phyloP scores from a whole-genome alignment of 2,329 filamentous ascomycete species.

The Phaeosphaeria sp. region DNA sequence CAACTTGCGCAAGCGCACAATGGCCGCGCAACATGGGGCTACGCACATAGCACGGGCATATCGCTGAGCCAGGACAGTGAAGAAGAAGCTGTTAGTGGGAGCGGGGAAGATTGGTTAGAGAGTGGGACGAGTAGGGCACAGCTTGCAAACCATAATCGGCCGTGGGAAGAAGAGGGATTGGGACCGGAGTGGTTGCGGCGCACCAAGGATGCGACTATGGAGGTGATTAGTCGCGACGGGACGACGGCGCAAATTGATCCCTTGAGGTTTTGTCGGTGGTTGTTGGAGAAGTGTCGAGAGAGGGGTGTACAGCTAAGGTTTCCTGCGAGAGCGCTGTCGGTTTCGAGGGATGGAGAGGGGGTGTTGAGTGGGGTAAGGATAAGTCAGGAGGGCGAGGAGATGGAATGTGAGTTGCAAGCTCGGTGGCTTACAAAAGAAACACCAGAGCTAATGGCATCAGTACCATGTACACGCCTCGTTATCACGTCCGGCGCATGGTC shows the following conservation, averaged over 20 bases:
- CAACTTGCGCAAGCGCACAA: conserved; percentile 66
- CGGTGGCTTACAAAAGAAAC: no score
- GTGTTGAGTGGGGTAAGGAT: conserved; percentile 59
- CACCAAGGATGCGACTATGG: conserved; percentile 61
- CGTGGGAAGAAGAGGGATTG: conserved; percentile 29
- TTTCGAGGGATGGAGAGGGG: conserved; percentile 59
- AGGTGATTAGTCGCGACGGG: conserved; percentile 66
- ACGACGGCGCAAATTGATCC: conserved; percentile 75
- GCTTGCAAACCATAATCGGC: conserved; percentile 51
- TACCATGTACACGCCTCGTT: conserved; percentile 70
- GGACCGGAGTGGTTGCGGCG: conserved; percentile 66
- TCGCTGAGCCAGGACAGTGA: conserved; percentile 60
- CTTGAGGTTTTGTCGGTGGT: conserved; percentile 67
- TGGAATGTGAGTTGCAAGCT: conserved; percentile 12
- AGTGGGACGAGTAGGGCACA: conserved; percentile 69
- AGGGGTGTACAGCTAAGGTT: conserved; percentile 71
- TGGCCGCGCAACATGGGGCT: conserved; percentile 66
- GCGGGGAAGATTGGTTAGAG: conserved; percentile 69
- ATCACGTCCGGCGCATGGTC: conserved; percentile 77
- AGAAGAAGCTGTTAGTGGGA: conserved; percentile 49
- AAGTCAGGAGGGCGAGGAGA: conserved; percentile 9
- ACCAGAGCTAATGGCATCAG: conserved; percentile 28
- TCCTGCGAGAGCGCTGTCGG: conserved; percentile 62
- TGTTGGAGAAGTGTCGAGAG: conserved; percentile 64
- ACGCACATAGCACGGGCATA: conserved; percentile 62